Evolutionary conservation across 441 rosid species (phyloP).

Genomic region (Erodium chrysanthum): DNA sequence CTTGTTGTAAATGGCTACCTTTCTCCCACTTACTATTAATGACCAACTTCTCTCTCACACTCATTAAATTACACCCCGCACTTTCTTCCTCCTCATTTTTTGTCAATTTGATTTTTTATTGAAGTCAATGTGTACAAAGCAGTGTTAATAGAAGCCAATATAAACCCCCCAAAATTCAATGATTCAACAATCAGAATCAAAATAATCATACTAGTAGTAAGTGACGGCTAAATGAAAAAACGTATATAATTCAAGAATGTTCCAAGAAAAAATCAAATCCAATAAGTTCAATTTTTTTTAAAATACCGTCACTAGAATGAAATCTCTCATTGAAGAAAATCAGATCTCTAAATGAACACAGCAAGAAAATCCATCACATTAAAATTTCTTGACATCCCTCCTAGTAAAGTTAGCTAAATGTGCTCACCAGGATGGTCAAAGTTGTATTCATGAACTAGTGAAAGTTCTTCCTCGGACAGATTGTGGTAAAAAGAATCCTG

Average conservation of each 20-base stretch:
- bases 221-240: background rate
- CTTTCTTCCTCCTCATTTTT: background rate
- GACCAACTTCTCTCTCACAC: background rate
- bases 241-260: background rate
- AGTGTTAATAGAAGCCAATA: too few species aligned
- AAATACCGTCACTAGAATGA: too few species aligned
- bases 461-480: conserved; percentile 77
- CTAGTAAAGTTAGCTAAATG: conserved; percentile 19
- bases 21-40: too few species aligned
- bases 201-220: background rate
- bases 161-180: too few species aligned
- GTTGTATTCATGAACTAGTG: conserved; percentile 83
- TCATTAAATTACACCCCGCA: background rate
- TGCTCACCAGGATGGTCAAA: conserved; percentile 98
- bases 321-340: too few species aligned
- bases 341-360: too few species aligned
- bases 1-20: too few species aligned
- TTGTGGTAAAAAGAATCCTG: conserved; percentile 98
- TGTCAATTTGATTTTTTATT: background rate
- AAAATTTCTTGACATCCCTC: background rate
- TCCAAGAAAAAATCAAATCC: background rate
- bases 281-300: too few species aligned
- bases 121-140: background rate
- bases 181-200: too few species aligned
- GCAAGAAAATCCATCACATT: too few species aligned